Base-by-base conservation (phyloP, 1,284 basidiomycete species). In the Austroboletus niveus region DNA sequence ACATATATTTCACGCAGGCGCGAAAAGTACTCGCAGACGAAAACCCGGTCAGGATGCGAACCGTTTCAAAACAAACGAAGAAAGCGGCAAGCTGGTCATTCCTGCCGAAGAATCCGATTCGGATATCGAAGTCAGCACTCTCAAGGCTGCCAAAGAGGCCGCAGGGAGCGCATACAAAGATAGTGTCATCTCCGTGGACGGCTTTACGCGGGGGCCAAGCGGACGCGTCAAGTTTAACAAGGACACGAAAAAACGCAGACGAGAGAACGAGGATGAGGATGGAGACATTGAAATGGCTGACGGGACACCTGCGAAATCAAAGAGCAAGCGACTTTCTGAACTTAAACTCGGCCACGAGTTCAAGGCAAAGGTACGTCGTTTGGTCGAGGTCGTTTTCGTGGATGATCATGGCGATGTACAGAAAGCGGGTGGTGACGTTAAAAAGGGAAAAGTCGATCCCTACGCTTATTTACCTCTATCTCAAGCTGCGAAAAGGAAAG, bases 191-290 rank as follows among this genome's bases (percentile, higher is more conserved):
- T 89, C 90, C 6, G 84, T 85, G 29, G 96, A 98, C 65, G 97
- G 96, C 7, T 92, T 94, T 71, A 87, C 82, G 1, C 84, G 93
- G 31, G 91, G 91, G 34, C 77, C 85, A 2, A 85, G 85, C 54
- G 97, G 97, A 17, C 84, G 82, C 35, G 75, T 98, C 66, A 96
- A 94, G 72, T 97, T 98, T 75, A 93, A 98, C 76, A 98, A 98
- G 74, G 92, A 98, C 65, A 96, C 92, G 27, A 96, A 95, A 73
- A 91, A 94, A 64, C 81, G 89, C 52, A 73, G 94, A 54, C 79
- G 87, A 48, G 86, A 85, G 58, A 81, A 79, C 24, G 72, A 66
- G 24, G 78, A 77, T 29, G 80, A 76, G 38, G 90, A 92, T 22
- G 63, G 68, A 24, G 66, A 68, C 59, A 73, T 90, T 43, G 89